Base-by-base conservation (phyloP, 805 yeast species). In the Pichia exigua region DNA sequence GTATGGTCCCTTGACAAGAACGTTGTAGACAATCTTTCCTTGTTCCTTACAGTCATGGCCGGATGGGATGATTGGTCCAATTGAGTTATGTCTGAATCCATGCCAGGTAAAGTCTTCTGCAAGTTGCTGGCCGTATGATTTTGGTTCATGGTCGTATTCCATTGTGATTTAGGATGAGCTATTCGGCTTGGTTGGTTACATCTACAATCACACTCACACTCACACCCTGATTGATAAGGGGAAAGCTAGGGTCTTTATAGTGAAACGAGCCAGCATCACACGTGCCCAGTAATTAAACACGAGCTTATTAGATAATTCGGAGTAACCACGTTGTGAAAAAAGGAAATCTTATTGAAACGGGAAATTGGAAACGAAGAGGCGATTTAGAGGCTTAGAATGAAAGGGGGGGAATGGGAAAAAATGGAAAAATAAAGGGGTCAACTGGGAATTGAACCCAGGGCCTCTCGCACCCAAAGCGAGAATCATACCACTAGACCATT, bases 391-490 rank as follows among this genome's bases (percentile, higher is more conserved):
- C 26, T 21, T 18, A 20, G 18, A 17, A 2, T 32, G 12, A 18
- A n/a, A 22, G n/a, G 24, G 8, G 54, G 42, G 41, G 1, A 9
- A 4, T 30, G 13, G 12, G n/a, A 30, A 2, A 30, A 30, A 15
- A 28, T 9, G 13, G 20, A 46, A 50, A 59, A 57, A 49, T 35
- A 54, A 52, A 18, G 67, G 67, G 67, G 67, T 61, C 62, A 57
- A 59, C 67, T 72, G 77, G 77, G 77, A 73, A 73, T 73, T 71
- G 76, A 73, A 73, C 77, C 77, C 77, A 72, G 77, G 76, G 74
- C 77, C 76, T 73, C 76, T 69, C 73, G 73, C 75, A 64, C 78
- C 78, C 78, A 72, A 73, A 74, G 76, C 78, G 73, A 70, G 77
- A 73, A 74, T 74, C 77, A 74, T 74, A 73, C 78, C 77, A 73